Evolutionary conservation across 345 rosid genomes (phyloP).

Genomic region (Aquilaria sinensis): DNA sequence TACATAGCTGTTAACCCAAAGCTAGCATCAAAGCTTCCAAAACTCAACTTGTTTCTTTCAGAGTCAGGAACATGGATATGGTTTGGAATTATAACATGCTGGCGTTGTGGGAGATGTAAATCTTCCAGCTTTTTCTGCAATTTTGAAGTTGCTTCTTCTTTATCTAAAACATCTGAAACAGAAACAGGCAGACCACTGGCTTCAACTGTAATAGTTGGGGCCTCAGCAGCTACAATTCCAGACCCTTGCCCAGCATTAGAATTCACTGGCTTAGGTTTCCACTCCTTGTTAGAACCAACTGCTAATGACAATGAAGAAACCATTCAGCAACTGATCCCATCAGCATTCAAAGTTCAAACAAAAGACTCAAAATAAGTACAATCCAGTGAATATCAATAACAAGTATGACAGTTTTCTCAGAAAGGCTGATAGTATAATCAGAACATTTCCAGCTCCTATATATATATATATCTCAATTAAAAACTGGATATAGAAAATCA

Average conservation of each 20-base stretch:
- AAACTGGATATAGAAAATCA: too few species aligned
- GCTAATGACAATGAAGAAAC: conserved; percentile 24
- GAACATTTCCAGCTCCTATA: too few species aligned
- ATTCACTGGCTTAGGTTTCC: conserved; percentile 83
- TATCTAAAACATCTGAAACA: conserved; percentile 33
- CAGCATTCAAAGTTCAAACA: conserved; percentile 9
- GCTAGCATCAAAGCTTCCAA: conserved; percentile 89
- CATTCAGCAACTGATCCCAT: conserved; percentile 4
- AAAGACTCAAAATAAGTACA: not conserved
- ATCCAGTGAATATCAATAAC: too few species aligned
- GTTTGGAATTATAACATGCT: conserved; percentile 84
- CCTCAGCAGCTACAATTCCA: conserved; percentile 44
- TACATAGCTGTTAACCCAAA: conserved; percentile 46
- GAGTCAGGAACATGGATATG: conserved; percentile 95
- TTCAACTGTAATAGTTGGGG: conserved; percentile 37
- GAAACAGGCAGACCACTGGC: conserved; percentile 30
- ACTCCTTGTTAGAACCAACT: conserved; percentile 65
- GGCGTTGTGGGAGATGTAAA: conserved; percentile 66
- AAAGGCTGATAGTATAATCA: too few species aligned
- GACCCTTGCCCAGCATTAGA: conserved; percentile 39
- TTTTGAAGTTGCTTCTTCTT: conserved; percentile 53
- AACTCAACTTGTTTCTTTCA: conserved; percentile 79
- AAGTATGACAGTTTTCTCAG: too few species aligned
- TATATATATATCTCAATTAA: too few species aligned
- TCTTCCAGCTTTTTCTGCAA: conserved; percentile 71